Conservation (phyloP, 371 early-diverging fungal species). For the Lichtheimia hyalospora region DNA sequence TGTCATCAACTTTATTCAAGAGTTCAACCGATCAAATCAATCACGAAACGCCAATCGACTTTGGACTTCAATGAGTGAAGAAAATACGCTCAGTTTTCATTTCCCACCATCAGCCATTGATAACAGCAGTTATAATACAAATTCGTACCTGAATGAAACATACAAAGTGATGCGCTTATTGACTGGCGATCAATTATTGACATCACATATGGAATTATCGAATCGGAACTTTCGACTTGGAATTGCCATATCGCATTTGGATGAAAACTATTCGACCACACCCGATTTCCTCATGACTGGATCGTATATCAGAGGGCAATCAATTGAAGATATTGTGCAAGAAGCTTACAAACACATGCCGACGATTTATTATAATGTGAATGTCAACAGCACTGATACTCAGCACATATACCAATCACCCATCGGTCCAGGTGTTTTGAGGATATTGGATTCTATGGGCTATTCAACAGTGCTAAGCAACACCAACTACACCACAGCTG, state of each 20-base stretch:
- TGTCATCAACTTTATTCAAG: conserved; percentile 42
- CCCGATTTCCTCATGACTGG: conserved; percentile 45
- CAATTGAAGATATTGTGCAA: conserved; percentile 27
- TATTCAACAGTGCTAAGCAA: conserved; percentile 42
- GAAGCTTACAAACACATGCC: conserved; percentile 28
- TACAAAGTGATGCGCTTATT: conserved; percentile 38
- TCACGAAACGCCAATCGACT: conserved; percentile 30
- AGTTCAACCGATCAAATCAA: conserved; percentile 33
- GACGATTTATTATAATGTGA: conserved; percentile 23
- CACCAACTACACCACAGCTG: conserved; percentile 39
- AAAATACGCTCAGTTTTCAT: conserved; percentile 30
- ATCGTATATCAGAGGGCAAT: conserved; percentile 24
- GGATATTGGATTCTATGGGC: conserved; percentile 45
- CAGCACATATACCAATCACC: conserved; percentile 31
- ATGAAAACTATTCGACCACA: conserved; percentile 26
- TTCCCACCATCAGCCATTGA: conserved; percentile 25
- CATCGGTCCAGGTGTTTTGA: conserved; percentile 47
- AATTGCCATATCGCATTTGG: conserved; percentile 41
- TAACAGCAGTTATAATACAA: conserved; percentile 32
- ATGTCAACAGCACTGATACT: conserved; percentile 11
- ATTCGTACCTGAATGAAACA: conserved; percentile 31
- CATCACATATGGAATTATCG: conserved; percentile 15
- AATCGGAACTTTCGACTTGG: conserved; percentile 39
- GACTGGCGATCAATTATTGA: conserved; percentile 28
- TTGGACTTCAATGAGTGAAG: conserved; percentile 33